phyloP scores from a whole-genome alignment of 139 green algal genomes.

The Pycnococcus provasolii region DNA sequence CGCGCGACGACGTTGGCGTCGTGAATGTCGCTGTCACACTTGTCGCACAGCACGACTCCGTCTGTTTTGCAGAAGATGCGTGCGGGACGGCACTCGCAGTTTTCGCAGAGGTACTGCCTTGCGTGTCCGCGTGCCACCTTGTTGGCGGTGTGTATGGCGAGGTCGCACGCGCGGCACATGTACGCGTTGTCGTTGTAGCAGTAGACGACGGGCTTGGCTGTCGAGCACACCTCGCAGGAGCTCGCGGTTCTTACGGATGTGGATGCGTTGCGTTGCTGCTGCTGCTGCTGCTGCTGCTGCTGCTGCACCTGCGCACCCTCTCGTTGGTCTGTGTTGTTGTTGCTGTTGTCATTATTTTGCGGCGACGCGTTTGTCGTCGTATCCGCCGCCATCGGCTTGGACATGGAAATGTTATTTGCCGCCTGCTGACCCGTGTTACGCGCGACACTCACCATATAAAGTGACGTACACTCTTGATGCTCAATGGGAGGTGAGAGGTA shows the following conservation, averaged over 20 bases:
- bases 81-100: conserved; percentile 25
- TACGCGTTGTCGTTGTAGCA: conserved; percentile 26
- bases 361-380: no score
- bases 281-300: no score
- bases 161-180: conserved; percentile 26
- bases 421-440: no score
- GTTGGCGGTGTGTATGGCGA: conserved; percentile 25
- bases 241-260: conserved; percentile 17
- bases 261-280: neutral
- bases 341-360: no score
- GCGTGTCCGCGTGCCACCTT: conserved; percentile 26
- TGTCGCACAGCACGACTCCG: conserved; percentile 23
- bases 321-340: no score
- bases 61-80: conserved; percentile 24
- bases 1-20: conserved; percentile 19
- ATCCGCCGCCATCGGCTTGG: no score
- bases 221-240: conserved; percentile 24
- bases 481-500: no score
- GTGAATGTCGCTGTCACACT: conserved; percentile 30
- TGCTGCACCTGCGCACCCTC: no score
- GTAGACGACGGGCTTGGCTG: conserved; percentile 17
- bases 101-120: conserved; percentile 26
- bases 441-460: no score
- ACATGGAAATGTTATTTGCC: no score
- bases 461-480: no score